Evolutionary conservation across 495 filamentous ascomycete species (phyloP).

Genomic region (Penicillium samsonianum): DNA sequence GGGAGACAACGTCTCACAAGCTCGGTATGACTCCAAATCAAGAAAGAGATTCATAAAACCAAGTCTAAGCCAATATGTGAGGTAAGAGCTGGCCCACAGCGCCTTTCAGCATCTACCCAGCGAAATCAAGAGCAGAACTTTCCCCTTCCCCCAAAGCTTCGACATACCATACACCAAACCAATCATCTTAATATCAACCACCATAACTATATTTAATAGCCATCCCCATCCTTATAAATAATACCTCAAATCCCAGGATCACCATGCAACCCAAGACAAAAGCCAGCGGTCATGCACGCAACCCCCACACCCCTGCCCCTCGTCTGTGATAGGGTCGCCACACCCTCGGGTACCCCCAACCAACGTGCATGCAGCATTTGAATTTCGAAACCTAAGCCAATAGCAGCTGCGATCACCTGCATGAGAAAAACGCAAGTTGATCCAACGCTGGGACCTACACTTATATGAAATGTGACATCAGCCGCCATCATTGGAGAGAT

Average conservation of each 20-base stretch:
- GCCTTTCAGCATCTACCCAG: not conserved
- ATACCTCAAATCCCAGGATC: not conserved
- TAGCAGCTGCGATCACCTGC: not conserved
- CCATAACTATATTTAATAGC: not conserved
- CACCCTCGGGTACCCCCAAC: conserved; percentile 12
- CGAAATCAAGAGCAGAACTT: not conserved
- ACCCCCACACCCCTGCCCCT: not conserved
- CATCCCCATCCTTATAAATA: not conserved
- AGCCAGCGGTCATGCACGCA: not conserved
- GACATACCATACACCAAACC: not conserved
- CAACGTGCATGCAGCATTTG: conserved; percentile 9
- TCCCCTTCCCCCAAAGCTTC: not conserved
- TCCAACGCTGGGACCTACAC: conserved; percentile 2
- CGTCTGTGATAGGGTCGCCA: conserved; percentile 10
- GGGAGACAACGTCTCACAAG: conserved; percentile 4
- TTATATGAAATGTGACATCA: conserved; percentile 22
- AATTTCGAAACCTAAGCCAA: not conserved
- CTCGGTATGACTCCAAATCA: not conserved
- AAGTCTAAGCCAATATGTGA: not conserved
- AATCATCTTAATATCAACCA: not conserved
- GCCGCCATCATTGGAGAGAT: conserved; percentile 3
- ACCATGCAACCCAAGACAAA: conserved; percentile 6
- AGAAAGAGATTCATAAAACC: not conserved
- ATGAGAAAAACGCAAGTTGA: not conserved
- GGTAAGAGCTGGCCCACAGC: no score